Base-by-base conservation (phyloP, 768 basidiomycete genomes). In the Lentinula aciculospora region DNA sequence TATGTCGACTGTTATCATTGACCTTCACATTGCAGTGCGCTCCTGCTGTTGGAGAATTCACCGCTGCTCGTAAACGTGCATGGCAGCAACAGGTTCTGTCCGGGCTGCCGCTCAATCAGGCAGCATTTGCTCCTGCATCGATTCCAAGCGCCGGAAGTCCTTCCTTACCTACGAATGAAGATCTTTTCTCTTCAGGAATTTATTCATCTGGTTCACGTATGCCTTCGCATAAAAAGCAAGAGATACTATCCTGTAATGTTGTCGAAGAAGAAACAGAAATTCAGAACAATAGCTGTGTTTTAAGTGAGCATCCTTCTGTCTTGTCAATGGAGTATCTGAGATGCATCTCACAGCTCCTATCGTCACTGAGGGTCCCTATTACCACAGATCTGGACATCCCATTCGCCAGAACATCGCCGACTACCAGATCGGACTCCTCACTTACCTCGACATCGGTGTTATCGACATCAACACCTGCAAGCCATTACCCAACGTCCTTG, bases 401-500 rank as follows among this genome's bases (percentile, higher is more conserved):
- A 74, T 83, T 39, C 71, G 81, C 13, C 80, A 80, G 60, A 81
- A 81, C 57, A 79, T 83, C 58, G 81, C 80, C 15, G 81, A 81
- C 55, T 66, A 69, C n/a, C 76, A 82, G 58, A 74, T 76, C 61
- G 81, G 81, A 3, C 62, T 82, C 36, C 68, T 81, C 9, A 61
- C 79, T 13, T 57, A 47, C 3, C 69, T 83, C 17, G 80, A 83
- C 57, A 81, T 83, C 23, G 81, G 81, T 9, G 81, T 83, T 0
- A 81, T 83, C 23, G 81, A 83, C 54, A 77, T 83, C 0, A 76
- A 83, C 60, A 82, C 81, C 15, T 83, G 81, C 67, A 67, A 76
- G 58, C 81, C 81, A 4, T 69, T 81, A 0, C 79, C 80, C 0
- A 79, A 83, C 54, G 78, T 80, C 32, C 71, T 83, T n/a, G 80